Evolutionary conservation across 1,284 basidiomycete species (phyloP).

Genomic region (Heterobasidion occidentale): DNA sequence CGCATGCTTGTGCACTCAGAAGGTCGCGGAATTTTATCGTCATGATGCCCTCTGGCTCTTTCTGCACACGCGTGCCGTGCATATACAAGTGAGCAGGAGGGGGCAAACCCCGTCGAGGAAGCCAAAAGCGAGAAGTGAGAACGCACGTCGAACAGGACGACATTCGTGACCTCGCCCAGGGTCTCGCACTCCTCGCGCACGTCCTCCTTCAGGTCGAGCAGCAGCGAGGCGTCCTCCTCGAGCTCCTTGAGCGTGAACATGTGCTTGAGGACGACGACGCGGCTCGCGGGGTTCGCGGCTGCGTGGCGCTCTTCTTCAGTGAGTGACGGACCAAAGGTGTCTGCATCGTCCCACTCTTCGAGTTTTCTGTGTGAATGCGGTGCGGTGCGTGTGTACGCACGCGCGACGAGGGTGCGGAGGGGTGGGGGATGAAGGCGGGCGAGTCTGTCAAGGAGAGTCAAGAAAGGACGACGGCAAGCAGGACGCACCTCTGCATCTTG

Average conservation of each 20-base stretch:
- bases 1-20: constrained; percentile 82
- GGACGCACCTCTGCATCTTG: constrained; percentile 80
- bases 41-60: constrained; percentile 92
- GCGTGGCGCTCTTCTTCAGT: constrained; percentile 43
- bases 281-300: constrained; percentile 44
- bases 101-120: background rate
- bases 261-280: constrained; percentile 87
- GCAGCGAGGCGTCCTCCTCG: constrained; percentile 78
- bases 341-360: constrained; percentile 81
- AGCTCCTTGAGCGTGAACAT: constrained; percentile 93
- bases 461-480: background rate
- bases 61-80: constrained; percentile 35
- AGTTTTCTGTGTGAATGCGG: constrained; percentile 49
- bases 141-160: constrained; percentile 92
- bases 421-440: no score
- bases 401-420: no score
- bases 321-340: constrained; percentile 68
- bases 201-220: constrained; percentile 94
- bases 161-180: constrained; percentile 93
- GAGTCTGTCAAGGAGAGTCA: background rate
- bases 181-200: constrained; percentile 90
- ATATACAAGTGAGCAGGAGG: background rate
- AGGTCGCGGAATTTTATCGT: constrained; percentile 93
- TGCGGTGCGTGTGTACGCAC: no score
- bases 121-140: background rate